Conservation (phyloP, 305 asterid genomes). For the Fraxinus baroniana region DNA sequence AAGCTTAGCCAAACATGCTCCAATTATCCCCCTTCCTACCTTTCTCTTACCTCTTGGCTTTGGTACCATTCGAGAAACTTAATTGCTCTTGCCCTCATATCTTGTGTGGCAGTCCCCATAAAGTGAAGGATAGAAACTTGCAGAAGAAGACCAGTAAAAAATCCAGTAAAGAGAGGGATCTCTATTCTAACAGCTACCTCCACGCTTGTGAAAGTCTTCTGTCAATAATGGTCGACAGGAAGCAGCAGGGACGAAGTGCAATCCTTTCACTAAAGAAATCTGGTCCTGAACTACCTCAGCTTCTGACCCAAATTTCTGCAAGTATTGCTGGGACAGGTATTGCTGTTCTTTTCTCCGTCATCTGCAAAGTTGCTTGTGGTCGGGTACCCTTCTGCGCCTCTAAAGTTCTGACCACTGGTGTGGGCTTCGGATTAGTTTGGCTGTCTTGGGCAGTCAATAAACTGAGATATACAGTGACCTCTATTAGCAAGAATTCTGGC, state of each 20-base stretch:
- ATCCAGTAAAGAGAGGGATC: conserved; percentile 43
- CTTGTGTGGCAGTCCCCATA: conserved; percentile 42
- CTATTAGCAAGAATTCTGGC: conserved; percentile 50
- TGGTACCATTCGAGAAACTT: not conserved
- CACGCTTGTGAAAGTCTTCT: conserved; percentile 88
- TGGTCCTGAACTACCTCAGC: conserved; percentile 62
- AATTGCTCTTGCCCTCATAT: not conserved
- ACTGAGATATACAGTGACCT: conserved; percentile 65
- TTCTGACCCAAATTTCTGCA: conserved; percentile 75
- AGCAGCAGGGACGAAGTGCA: conserved; percentile 47
- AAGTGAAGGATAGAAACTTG: conserved; percentile 46
- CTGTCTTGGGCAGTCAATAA: conserved; percentile 78
- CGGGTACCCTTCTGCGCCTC: conserved; percentile 55
- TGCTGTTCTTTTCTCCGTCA: conserved; percentile 63
- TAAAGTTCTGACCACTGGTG: conserved; percentile 61
- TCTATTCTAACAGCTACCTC: conserved; percentile 52
- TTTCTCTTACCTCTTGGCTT: not conserved
- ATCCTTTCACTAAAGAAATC: conserved; percentile 71
- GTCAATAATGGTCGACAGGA: conserved; percentile 59
- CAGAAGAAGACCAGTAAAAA: conserved; percentile 44
- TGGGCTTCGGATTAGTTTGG: conserved; percentile 86
- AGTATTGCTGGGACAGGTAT: conserved; percentile 89
- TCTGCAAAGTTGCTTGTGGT: conserved; percentile 62
- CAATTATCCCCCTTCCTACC: too few relatives aligned
- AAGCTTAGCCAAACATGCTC: not conserved